These are phyloP conservation scores for Magnaporthales sp. DNA, from an alignment of 2,329 filamentous ascomycete species.

Conservation along the genomic window DNA sequence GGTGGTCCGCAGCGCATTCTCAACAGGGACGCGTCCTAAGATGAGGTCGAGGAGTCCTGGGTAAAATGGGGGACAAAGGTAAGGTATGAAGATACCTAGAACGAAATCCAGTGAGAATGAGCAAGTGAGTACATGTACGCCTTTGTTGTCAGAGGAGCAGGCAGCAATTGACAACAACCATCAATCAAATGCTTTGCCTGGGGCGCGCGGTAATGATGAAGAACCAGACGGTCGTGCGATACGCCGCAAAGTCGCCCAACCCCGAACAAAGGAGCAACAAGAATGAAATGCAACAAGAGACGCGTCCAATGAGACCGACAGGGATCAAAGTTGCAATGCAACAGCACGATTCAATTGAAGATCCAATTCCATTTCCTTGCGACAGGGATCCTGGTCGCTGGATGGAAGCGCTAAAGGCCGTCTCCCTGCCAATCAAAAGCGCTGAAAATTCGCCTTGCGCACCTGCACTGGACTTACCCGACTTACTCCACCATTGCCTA, in stretches of 20 bases:
- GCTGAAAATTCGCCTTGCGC: neutral
- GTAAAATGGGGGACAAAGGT: neutral
- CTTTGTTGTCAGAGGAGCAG: neutral
- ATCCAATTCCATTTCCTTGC: neutral
- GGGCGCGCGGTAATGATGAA: neutral
- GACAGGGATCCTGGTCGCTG: neutral
- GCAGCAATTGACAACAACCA: neutral
- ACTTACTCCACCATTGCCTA: neutral
- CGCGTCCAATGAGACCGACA: neutral
- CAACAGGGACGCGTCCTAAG: neutral
- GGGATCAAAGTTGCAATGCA: neutral
- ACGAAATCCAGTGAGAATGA: neutral
- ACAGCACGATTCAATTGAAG: neutral
- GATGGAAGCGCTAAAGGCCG: neutral
- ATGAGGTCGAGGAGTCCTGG: neutral
- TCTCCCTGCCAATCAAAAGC: neutral
- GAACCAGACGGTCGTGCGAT: neutral
- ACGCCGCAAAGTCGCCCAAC: neutral
- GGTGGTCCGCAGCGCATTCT: neutral
- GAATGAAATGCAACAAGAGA: neutral
- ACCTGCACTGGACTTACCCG: neutral
- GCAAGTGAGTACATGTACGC: neutral
- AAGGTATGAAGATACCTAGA: neutral
- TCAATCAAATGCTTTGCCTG: slow-evolving; percentile 1
- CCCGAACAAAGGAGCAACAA: neutral